Evolutionary conservation across 306 rosid genomes (phyloP).

Genomic region (Malus fusca): DNA sequence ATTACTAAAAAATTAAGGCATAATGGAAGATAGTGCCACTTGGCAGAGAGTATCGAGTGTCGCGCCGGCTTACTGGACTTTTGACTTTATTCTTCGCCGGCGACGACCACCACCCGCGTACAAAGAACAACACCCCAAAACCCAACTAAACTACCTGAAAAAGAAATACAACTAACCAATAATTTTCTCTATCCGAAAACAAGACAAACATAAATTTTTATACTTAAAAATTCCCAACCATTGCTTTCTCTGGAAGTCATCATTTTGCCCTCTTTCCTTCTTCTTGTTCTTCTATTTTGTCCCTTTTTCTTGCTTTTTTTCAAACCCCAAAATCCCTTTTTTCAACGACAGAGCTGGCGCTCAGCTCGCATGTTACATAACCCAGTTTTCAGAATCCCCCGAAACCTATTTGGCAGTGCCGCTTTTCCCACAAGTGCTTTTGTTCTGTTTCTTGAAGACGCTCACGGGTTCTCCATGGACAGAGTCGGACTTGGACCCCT

Average conservation of each 20-base stretch:
- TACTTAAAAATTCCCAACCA: neutral
- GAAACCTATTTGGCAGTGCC: constrained; percentile 6
- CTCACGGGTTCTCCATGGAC: constrained; percentile 62
- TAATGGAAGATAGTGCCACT: constrained; percentile 4
- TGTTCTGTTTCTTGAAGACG: constrained; percentile 26
- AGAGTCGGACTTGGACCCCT: neutral
- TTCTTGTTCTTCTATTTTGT: constrained; percentile 41
- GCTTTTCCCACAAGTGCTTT: neutral
- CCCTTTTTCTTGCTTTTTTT: constrained; percentile 3
- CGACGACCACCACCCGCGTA: constrained; percentile 8
- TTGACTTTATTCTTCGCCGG: constrained; percentile 38
- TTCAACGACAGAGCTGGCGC: constrained; percentile 18
- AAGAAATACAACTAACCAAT: neutral
- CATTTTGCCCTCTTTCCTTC: neutral
- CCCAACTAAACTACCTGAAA: neutral
- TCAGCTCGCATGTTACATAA: neutral
- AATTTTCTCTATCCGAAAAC: too few relatives aligned
- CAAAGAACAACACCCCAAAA: neutral
- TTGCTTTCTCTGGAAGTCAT: neutral
- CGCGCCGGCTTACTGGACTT: constrained; percentile 48
- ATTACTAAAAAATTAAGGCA: too few relatives aligned
- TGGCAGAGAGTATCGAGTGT: constrained; percentile 14
- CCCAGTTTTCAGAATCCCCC: neutral
- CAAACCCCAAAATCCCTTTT: constrained; percentile 7
- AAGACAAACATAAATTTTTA: neutral